A percentile compares a stretch with the other conserved stretches of the same genome.
phyloP scores from a whole-genome alignment of 495 filamentous ascomycete genomes.

The Daldinia decipiens region DNA sequence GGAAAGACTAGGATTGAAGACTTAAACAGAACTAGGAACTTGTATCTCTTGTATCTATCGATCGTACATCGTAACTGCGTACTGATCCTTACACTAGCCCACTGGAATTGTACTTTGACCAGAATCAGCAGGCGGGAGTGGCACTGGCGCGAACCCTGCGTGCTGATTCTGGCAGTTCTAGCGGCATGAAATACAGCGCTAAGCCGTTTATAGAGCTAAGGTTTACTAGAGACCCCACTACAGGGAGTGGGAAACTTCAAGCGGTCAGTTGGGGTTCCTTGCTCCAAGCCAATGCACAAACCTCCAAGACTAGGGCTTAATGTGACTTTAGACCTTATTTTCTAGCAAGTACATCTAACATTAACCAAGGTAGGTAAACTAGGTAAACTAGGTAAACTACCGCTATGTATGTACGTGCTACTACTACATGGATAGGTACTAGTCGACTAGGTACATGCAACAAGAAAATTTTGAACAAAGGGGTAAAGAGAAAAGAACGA shows the following conservation, averaged over 20 bases:
- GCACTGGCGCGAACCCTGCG: slow-evolving; percentile 46
- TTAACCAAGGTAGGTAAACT: background rate
- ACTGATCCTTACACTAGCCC: slow-evolving; percentile 6
- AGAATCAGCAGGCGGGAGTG: slow-evolving; percentile 35
- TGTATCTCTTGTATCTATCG: slow-evolving; percentile 6
- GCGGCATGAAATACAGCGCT: slow-evolving; percentile 33
- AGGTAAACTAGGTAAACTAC: no score
- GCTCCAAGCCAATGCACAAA: slow-evolving; percentile 3
- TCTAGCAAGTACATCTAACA: background rate
- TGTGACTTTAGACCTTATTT: slow-evolving; percentile 8
- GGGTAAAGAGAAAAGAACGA: background rate
- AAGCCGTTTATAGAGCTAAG: slow-evolving; percentile 22
- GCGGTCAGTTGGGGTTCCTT: slow-evolving; percentile 48
- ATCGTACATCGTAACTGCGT: slow-evolving; percentile 8
- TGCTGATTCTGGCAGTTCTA: slow-evolving; percentile 37
- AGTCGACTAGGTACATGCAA: background rate
- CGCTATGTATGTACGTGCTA: background rate
- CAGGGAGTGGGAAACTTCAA: slow-evolving; percentile 40
- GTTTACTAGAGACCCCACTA: slow-evolving; percentile 31
- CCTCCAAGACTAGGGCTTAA: slow-evolving; percentile 12
- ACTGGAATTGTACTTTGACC: slow-evolving; percentile 4
- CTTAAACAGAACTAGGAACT: slow-evolving; percentile 2
- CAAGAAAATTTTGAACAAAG: background rate
- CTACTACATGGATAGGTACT: background rate
- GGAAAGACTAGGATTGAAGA: slow-evolving; percentile 16